Conservation (phyloP, 164 flowering plant genomes). For the Chimonanthus salicifolius region DNA sequence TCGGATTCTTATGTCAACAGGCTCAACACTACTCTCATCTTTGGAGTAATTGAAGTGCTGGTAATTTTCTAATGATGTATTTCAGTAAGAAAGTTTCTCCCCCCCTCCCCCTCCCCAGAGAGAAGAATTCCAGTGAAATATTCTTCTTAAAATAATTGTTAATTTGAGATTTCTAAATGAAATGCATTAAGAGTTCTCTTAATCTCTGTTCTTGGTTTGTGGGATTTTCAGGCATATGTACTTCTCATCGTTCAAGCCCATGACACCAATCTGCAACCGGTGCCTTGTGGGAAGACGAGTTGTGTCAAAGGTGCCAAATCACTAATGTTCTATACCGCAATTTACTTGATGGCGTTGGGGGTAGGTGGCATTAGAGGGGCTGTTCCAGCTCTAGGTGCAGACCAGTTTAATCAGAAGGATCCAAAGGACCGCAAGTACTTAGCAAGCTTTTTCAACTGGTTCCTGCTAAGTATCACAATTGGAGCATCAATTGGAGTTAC, state of each 20-base stretch:
- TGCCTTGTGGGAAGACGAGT: slow-evolving; percentile 13
- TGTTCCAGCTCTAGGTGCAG: slow-evolving; percentile 57
- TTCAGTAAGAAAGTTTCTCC: no score
- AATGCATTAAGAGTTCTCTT: background rate
- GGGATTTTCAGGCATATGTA: slow-evolving; percentile 29
- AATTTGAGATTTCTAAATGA: no score
- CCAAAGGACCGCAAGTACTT: slow-evolving; percentile 39
- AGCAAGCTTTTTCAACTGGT: slow-evolving; percentile 50
- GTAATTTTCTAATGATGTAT: slow-evolving; percentile 18
- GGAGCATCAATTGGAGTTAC: slow-evolving; percentile 55
- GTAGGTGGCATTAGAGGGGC: slow-evolving; percentile 36
- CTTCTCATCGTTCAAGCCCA: slow-evolving; percentile 36
- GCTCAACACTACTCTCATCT: slow-evolving; percentile 39
- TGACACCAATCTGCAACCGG: slow-evolving; percentile 18
- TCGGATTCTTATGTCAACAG: slow-evolving; percentile 51
- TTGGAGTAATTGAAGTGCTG: slow-evolving; percentile 43
- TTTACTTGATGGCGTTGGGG: slow-evolving; percentile 31
- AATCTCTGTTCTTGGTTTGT: background rate
- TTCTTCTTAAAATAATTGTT: background rate
- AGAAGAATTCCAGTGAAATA: no score
- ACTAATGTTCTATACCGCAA: slow-evolving; percentile 23
- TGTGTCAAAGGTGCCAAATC: slow-evolving; percentile 27
- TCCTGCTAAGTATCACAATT: slow-evolving; percentile 35
- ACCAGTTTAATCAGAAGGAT: slow-evolving; percentile 48
- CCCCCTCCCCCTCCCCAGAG: background rate